Conservation (phyloP, 2,329 filamentous ascomycete species). For the Dactylonectria estremocensis region DNA sequence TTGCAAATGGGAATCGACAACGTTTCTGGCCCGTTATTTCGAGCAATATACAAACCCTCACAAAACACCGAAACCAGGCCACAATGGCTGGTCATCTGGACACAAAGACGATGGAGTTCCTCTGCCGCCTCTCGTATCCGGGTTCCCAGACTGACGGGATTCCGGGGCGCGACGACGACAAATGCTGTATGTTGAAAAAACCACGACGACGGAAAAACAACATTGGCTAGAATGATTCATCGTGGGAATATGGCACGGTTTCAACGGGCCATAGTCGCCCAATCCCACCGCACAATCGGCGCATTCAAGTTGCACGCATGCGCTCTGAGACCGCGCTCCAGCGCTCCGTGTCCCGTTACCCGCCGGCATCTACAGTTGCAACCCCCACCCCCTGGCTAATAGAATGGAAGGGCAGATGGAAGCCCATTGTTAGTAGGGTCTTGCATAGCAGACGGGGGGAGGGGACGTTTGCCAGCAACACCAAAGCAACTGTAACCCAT, state of each 20-base stretch:
- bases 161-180: not conserved
- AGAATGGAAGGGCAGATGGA: not conserved
- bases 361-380: not conserved
- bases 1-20: not conserved
- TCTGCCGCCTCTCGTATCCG: not conserved
- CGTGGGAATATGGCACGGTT: conserved; percentile 22
- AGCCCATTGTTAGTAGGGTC: not conserved
- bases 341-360: conserved; percentile 8
- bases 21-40: not conserved
- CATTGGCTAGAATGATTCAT: conserved; percentile 4
- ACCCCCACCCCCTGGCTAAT: not conserved
- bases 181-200: not conserved
- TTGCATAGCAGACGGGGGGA: no score
- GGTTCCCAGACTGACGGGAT: not conserved
- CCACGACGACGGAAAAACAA: not conserved
- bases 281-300: conserved; percentile 39
- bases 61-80: not conserved
- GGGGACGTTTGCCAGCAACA: conserved; percentile 1
- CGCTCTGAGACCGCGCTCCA: conserved; percentile 9
- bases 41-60: not conserved
- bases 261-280: conserved; percentile 27
- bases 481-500: not conserved
- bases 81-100: not conserved
- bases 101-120: not conserved
- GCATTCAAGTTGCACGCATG: conserved; percentile 19